Percentiles rank a stretch among this genome's conserved stretches.
Conservation (phyloP, 768 basidiomycete species). For the Pholiota conissans region DNA sequence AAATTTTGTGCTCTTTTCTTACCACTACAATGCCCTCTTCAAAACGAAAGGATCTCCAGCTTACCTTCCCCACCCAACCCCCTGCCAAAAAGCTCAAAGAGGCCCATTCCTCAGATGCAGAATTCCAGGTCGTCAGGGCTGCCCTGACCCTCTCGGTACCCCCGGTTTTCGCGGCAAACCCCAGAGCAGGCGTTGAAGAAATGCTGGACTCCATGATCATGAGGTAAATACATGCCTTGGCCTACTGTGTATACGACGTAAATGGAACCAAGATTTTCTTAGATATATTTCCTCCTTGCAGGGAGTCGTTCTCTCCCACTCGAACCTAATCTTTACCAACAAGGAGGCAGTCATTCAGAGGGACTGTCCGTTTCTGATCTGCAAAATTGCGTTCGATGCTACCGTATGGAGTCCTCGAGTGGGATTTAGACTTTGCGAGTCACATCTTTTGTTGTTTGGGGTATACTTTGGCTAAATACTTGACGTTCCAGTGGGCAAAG, state of each 20-base stretch:
- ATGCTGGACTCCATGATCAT: constrained; percentile 94
- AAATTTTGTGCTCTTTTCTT: constrained; percentile 9
- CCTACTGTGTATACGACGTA: background rate
- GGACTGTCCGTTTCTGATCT: constrained; percentile 86
- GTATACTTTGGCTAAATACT: constrained; percentile 2
- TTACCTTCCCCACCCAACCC: constrained; percentile 13
- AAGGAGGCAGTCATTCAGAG: constrained; percentile 66
- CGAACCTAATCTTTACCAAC: constrained; percentile 68
- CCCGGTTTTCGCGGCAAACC: constrained; percentile 76
- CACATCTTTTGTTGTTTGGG: background rate
- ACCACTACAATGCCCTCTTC: constrained; percentile 23
- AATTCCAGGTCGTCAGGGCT: constrained; percentile 67
- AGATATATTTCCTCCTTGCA: constrained; percentile 88
- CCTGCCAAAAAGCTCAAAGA: constrained; percentile 40
- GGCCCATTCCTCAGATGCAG: constrained; percentile 31
- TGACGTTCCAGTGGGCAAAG: constrained; percentile 63
- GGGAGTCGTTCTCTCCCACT: constrained; percentile 87
- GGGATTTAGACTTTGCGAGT: constrained; percentile 77
- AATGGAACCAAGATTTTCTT: background rate
- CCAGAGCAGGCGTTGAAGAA: constrained; percentile 78
- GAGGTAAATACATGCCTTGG: constrained; percentile 60
- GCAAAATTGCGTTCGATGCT: constrained; percentile 75
- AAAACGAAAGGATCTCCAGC: constrained; percentile 17
- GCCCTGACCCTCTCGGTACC: constrained; percentile 73
- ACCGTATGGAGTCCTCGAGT: constrained; percentile 87